Percentiles rank a stretch among this genome's conserved stretches.
Conservation (phyloP, 352 stramenopile species). For the Pythium coloratum region DNA sequence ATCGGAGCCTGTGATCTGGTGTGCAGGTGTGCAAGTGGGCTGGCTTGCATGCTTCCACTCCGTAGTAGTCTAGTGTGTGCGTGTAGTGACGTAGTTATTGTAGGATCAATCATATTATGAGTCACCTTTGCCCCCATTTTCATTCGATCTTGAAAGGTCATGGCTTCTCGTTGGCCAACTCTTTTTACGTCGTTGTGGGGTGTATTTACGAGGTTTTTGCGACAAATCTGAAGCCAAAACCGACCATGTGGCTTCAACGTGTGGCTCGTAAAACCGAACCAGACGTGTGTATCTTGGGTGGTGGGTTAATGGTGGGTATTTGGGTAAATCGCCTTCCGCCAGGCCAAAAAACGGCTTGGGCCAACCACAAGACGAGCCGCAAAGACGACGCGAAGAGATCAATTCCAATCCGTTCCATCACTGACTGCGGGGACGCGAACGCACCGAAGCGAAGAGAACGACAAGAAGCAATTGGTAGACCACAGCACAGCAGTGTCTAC, state of each 20-base stretch:
- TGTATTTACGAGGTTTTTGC: background rate
- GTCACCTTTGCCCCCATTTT: background rate
- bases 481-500: background rate
- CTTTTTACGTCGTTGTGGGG: background rate
- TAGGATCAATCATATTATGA: background rate
- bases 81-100: background rate
- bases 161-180: background rate
- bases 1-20: slow-evolving; percentile 26
- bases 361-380: slow-evolving; percentile 19
- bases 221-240: background rate
- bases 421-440: background rate
- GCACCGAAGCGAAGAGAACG: background rate
- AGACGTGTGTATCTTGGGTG: background rate
- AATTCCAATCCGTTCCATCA: slow-evolving; percentile 8
- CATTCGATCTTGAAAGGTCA: slow-evolving; percentile 3
- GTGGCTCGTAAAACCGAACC: background rate
- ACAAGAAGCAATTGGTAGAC: background rate
- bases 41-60: background rate
- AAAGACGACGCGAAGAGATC: slow-evolving; percentile 22
- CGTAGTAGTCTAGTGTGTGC: slow-evolving; percentile 11
- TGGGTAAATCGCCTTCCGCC: slow-evolving; percentile 15
- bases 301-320: slow-evolving; percentile 10
- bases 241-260: slow-evolving; percentile 17
- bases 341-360: slow-evolving; percentile 20
- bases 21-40: background rate